A percentile compares a stretch with the other conserved stretches of the same genome.
Conservation (phyloP, 345 rosid genomes). For the Ailanthus altissimus region DNA sequence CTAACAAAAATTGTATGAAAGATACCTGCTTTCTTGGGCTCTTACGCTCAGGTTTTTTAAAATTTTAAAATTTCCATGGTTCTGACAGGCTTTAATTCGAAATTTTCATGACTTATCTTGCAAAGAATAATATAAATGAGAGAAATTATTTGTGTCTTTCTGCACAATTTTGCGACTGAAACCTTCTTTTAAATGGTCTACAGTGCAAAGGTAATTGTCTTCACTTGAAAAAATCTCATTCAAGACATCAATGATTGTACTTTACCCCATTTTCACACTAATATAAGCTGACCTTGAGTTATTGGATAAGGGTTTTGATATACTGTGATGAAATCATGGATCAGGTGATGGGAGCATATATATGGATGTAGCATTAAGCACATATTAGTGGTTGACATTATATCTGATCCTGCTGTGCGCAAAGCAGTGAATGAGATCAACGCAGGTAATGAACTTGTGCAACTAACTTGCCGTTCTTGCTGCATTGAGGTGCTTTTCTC, state of each 20-base stretch:
- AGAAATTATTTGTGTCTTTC: not conserved
- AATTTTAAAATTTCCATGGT: not conserved
- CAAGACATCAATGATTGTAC: not conserved
- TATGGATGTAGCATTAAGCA: constrained; percentile 98
- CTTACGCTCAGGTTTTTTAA: not conserved
- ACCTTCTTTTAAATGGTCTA: not conserved
- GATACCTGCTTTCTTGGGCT: too few relatives aligned
- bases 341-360: constrained; percentile 90
- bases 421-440: constrained; percentile 98
- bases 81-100: not conserved
- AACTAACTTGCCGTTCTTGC: not conserved
- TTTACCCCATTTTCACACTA: not conserved
- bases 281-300: not conserved
- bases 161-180: not conserved
- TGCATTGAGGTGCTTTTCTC: not conserved
- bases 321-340: constrained; percentile 19
- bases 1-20: too few relatives aligned
- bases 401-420: constrained; percentile 89
- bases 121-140: not conserved
- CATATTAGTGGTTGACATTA: constrained; percentile 92
- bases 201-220: not conserved
- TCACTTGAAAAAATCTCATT: not conserved
- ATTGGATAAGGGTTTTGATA: not conserved
- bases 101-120: not conserved
- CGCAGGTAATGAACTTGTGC: constrained; percentile 58